Base-by-base conservation (phyloP, 345 rosid genomes). In the Dipteronia sinensis region DNA sequence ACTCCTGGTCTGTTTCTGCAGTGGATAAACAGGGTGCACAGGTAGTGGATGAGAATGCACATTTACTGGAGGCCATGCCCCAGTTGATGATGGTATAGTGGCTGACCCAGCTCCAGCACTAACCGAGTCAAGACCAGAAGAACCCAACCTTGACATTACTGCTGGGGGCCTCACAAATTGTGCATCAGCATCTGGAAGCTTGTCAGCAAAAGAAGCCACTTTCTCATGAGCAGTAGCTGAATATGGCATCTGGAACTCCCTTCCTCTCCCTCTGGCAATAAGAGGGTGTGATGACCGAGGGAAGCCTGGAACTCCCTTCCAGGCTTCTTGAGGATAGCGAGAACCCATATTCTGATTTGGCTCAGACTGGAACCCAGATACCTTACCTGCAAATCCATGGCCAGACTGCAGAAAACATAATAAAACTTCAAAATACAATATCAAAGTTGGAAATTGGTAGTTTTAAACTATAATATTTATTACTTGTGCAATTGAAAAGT, bases 31-130 rank as follows among this genome's bases (percentile, higher is more conserved):
- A 72, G 88, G 81, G 75, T 85, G 85, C 66, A 82, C 29, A 44
- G 87, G 81, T 20, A 79, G 84, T 58, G 83, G 90, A 69, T 87
- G 85, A 80, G 97, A 84, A 76, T 82, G 88, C 75, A 53, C 82
- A 86, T 89, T 86, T 65, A 83, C 69, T n/a, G 85, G 83, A 78
- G 91, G 89, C 97, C 97, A 86, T 63, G 73, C 56, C 56, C 89
- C 87, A 20, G 82, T 23, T 65, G 89, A 80, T 34, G 83, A 67
- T 10, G 86, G 77, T 38, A 76, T 65, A 78, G 51, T 61, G 77
- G 78, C 67, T 7, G 83, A 77, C 59, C 80, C 75, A 51, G 84
- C 64, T 62, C 80, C 90, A 69, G 79, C 78, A 65, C 80, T 75
- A 75, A 65, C 72, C 64, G 84, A 78, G 63, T 86, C 92, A 1